A percentile compares a stretch with the other conserved stretches of the same genome.
These are phyloP conservation scores for Aureobasidium sp. DNA, from an alignment of 2,329 filamentous ascomycete genomes.

Conservation along the genomic window DNA sequence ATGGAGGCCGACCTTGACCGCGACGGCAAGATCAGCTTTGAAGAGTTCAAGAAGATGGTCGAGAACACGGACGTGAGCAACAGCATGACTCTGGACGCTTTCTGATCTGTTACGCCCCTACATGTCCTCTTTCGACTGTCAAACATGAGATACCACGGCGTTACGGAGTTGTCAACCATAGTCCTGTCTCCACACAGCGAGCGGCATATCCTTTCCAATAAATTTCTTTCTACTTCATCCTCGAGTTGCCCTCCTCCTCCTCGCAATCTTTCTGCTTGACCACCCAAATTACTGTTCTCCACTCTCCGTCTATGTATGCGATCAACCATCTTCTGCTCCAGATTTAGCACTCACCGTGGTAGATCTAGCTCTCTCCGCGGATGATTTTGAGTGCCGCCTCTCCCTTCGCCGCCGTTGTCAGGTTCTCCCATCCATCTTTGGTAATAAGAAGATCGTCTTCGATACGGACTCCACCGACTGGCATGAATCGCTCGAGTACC, in stretches of 20 bases:
- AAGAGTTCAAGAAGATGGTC: constrained; percentile 98
- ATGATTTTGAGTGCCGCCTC: constrained; percentile 54
- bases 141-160: constrained; percentile 14
- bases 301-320: background rate
- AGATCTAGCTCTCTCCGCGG: constrained; percentile 14
- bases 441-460: constrained; percentile 70
- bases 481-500: constrained; percentile 72
- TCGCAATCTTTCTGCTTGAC: too few species aligned
- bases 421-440: constrained; percentile 58
- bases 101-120: background rate
- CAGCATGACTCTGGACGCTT: background rate
- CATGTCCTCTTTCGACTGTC: background rate
- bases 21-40: constrained; percentile 97
- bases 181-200: background rate
- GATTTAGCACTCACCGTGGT: background rate
- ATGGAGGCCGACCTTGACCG: constrained; percentile 97
- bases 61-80: constrained; percentile 67
- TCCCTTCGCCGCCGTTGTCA: constrained; percentile 65
- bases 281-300: too few species aligned
- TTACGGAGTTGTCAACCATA: constrained; percentile 1
- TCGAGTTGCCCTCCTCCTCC: background rate
- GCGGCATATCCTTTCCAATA: background rate
- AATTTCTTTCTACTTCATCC: background rate
- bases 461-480: constrained; percentile 66
- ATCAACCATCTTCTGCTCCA: background rate